phyloP scores from a whole-genome alignment of 78 protist species.

The Dictyostelium citrinum region DNA sequence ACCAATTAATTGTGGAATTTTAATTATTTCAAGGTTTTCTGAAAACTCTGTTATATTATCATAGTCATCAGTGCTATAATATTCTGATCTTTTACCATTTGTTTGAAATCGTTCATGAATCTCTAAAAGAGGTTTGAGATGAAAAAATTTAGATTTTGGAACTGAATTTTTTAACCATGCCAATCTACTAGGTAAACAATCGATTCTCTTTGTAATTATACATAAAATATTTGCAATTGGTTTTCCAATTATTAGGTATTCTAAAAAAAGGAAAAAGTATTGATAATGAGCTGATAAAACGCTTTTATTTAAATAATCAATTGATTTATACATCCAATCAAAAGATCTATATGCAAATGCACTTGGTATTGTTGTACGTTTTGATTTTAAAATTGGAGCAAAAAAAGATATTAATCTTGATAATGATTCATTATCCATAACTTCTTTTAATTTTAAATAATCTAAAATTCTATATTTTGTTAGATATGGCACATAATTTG shows the following conservation, averaged over 20 bases:
- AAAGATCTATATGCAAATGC: no score
- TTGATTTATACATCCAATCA: neutral
- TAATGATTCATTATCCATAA: neutral
- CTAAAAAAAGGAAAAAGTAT: neutral
- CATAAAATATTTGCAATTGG: neutral
- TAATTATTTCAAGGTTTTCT: neutral
- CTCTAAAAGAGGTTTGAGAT: neutral
- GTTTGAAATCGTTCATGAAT: no score
- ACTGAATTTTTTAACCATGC: neutral
- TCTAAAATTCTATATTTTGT: neutral
- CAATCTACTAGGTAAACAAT: neutral
- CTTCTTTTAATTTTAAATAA: neutral
- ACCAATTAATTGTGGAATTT: neutral
- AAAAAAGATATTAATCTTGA: no score
- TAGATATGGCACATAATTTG: neutral
- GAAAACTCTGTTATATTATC: neutral
- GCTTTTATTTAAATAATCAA: neutral
- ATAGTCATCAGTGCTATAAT: neutral
- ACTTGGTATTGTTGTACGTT: no score
- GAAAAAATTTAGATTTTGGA: neutral
- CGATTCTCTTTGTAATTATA: neutral
- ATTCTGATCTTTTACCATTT: neutral
- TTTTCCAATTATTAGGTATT: neutral
- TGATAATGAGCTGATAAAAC: neutral
- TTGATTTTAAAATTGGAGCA: no score